A percentile compares a stretch with the other conserved stretches of the same genome.
Conservation (phyloP, 2,329 filamentous ascomycete species). For the Lecanoromycetidae sp. region DNA sequence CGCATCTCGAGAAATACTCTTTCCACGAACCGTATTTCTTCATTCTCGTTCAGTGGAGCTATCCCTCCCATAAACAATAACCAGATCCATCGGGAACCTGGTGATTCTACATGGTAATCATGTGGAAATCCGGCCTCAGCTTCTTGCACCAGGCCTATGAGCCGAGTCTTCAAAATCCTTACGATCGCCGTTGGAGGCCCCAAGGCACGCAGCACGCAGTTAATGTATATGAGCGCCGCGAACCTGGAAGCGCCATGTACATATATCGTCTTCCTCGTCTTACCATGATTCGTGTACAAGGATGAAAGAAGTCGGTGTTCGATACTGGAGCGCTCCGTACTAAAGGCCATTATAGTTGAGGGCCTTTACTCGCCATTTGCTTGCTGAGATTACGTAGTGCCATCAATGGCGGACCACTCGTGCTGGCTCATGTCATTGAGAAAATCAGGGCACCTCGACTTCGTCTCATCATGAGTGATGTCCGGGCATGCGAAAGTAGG, state of each 20-base stretch:
- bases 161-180: neutral
- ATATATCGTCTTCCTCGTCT: neutral
- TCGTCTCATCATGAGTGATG: neutral
- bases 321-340: neutral
- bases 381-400: neutral
- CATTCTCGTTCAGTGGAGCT: neutral
- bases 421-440: neutral
- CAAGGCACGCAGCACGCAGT: neutral
- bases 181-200: neutral
- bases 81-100: neutral
- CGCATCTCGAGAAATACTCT: neutral
- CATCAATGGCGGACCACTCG: neutral
- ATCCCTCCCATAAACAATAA: neutral
- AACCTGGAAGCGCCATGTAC: neutral
- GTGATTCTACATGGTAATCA: neutral
- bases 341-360: neutral
- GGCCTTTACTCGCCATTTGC: neutral
- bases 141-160: neutral
- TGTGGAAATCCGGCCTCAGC: too few relatives aligned
- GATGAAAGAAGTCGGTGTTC: neutral
- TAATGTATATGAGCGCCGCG: conserved; percentile 6
- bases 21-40: neutral
- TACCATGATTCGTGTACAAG: neutral
- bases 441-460: neutral
- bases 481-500: neutral